Evolutionary conservation across 2,329 filamentous ascomycete species (phyloP).

Genomic region (Fusarium torulosum): DNA sequence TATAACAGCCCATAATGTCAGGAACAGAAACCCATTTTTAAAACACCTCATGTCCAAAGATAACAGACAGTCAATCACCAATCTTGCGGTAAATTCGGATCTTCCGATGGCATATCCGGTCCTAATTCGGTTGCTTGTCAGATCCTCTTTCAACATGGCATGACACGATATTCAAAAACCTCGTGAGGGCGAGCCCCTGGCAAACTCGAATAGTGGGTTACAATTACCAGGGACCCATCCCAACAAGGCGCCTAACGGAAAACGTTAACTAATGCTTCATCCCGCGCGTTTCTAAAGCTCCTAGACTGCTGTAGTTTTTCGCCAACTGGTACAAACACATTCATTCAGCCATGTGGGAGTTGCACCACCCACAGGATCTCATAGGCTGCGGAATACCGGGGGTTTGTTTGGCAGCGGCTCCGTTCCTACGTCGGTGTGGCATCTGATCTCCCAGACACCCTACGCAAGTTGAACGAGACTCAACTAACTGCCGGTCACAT

Average conservation of each 20-base stretch:
- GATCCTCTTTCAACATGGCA: slow-evolving; percentile 23
- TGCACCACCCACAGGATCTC: slow-evolving; percentile 22
- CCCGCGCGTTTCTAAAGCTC: slow-evolving; percentile 25
- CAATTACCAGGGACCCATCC: slow-evolving; percentile 2
- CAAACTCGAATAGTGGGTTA: slow-evolving; percentile 13
- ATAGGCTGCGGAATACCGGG: slow-evolving; percentile 40
- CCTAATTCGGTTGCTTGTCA: slow-evolving; percentile 34
- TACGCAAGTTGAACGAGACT: slow-evolving; percentile 15
- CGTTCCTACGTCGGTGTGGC: slow-evolving; percentile 38
- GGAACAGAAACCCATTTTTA: slow-evolving; percentile 32
- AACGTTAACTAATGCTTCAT: slow-evolving; percentile 27
- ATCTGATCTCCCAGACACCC: slow-evolving; percentile 11
- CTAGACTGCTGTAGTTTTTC: slow-evolving; percentile 25
- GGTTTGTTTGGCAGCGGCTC: slow-evolving; percentile 44
- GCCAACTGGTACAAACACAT: slow-evolving; percentile 15
- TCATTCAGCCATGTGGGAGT: slow-evolving; percentile 41
- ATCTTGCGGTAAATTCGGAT: slow-evolving; percentile 31
- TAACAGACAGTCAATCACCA: slow-evolving; percentile 20
- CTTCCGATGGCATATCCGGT: slow-evolving; percentile 31
- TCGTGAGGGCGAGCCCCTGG: slow-evolving; percentile 25
- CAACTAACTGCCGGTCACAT: slow-evolving; percentile 34
- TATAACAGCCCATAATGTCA: slow-evolving; percentile 28
- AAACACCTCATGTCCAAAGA: slow-evolving; percentile 22
- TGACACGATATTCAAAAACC: slow-evolving; percentile 27
- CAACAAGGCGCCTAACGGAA: slow-evolving; percentile 3